Evolutionary conservation across 1,284 basidiomycete species (phyloP), one percentile per base, ranked within the genome.

Genomic region (Quambalaria eucalypti): DNA sequence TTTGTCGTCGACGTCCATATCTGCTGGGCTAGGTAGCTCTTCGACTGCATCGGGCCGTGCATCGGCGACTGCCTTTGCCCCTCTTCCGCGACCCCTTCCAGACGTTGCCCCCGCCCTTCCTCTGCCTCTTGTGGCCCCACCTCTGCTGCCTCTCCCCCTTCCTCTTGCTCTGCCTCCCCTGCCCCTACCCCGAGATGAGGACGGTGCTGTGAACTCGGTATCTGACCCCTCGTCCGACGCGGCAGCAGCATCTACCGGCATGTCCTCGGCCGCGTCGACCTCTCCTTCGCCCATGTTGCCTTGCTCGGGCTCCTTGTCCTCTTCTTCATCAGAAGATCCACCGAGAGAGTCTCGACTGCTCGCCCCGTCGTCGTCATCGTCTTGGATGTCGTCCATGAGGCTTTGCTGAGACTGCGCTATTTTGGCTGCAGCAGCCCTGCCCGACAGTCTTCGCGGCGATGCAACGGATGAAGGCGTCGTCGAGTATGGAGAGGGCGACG

Each of bases 41-140:
- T 29, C 28, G 36, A 39, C 5, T 14, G 36, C 36, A 21, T 39
- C 3, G 36, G 16, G 16, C 21, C 36, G 21, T 14, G 36, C 36
- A 39, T 39, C 36, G 36, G 36, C 36, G 16, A 14, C 5, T 39
- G 28, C 44, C 54, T 40, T 19, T 23, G 16, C 21, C 25, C 42
- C 47, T 49, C 28, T 28, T 42, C 21, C 7, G 46, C 64, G 50
- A 56, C 47, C 46, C 51, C 49, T 54, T 51, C 48, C 14, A 40
- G 33, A 19, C 29, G 31, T 51, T 58, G 54, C 23, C 21, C 16
- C 30, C 31, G 19, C 31, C 57, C 16, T 38, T 39, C 39, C 50
- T 57, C 51, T 6, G 46, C 30, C 42, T 58, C 51, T n/a, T n/a
- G n/a, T n/a, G n/a, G n/a, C n/a, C n/a, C n/a, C n/a, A n/a, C n/a